These are phyloP conservation scores for Schizophyllum commune DNA, from an alignment of 1,284 basidiomycete genomes.

Conservation along the genomic window DNA sequence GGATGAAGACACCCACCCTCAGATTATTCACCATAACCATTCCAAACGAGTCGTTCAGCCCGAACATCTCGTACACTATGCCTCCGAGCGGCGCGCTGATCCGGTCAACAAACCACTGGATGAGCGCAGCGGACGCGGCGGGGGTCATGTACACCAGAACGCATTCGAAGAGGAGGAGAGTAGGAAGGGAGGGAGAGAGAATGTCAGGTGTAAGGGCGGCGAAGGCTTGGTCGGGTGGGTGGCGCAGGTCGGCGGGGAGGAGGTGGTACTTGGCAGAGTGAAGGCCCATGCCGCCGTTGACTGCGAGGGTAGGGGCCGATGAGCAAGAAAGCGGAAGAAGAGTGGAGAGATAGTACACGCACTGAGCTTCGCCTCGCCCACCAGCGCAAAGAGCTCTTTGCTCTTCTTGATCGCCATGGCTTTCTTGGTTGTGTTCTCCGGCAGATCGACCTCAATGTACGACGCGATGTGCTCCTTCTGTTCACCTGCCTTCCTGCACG, in stretches of 20 bases:
- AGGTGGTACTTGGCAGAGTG: constrained; percentile 66
- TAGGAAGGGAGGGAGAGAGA: constrained; percentile 64
- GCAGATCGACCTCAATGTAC: constrained; percentile 91
- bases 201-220: constrained; percentile 25
- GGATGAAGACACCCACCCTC: constrained; percentile 36
- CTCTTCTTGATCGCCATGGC: constrained; percentile 74
- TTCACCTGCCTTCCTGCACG: constrained; percentile 40
- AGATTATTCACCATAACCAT: constrained; percentile 84
- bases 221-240: constrained; percentile 36
- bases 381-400: constrained; percentile 42
- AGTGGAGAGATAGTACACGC: constrained; percentile 5
- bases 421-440: constrained; percentile 78
- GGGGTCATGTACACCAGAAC: constrained; percentile 86
- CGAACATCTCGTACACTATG: constrained; percentile 88
- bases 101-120: constrained; percentile 68
- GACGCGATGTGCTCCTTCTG: constrained; percentile 37
- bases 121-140: constrained; percentile 45
- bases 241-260: constrained; percentile 68
- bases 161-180: constrained; percentile 85
- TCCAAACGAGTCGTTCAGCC: constrained; percentile 78
- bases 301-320: constrained; percentile 24
- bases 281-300: constrained; percentile 62
- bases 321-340: neutral
- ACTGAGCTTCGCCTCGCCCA: constrained; percentile 48
- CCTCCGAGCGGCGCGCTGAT: constrained; percentile 42